These are phyloP conservation scores for Echinosophora koreensis DNA, from an alignment of 306 rosid species.

Conservation along the genomic window DNA sequence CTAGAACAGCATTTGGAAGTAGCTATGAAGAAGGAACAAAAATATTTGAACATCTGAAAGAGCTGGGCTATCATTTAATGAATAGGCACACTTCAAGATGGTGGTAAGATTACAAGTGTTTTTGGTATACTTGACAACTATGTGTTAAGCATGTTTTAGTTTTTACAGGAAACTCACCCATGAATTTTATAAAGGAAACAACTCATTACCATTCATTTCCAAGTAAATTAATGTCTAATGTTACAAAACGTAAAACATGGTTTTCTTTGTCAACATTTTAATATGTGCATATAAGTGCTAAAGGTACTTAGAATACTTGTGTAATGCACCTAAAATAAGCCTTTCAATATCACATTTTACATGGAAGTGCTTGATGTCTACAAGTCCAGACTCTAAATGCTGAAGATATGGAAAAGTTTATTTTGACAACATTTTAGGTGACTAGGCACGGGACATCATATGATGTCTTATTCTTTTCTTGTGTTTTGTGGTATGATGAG, in stretches of 20 bases:
- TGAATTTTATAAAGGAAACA: too few species aligned
- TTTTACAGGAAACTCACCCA: too few species aligned
- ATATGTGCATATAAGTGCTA: background rate
- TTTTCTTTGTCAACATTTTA: background rate
- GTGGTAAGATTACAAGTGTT: slow-evolving; percentile 34
- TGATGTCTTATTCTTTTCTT: too few species aligned
- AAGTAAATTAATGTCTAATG: too few species aligned
- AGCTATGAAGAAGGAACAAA: slow-evolving; percentile 51
- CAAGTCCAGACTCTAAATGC: background rate
- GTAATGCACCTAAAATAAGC: background rate
- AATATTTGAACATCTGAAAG: slow-evolving; percentile 42
- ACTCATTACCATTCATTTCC: too few species aligned
- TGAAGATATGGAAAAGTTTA: too few species aligned
- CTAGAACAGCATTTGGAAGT: slow-evolving; percentile 46
- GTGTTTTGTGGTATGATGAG: too few species aligned
- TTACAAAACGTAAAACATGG: too few species aligned
- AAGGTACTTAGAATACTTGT: background rate
- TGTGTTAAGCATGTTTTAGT: background rate
- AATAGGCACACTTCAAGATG: slow-evolving; percentile 22
- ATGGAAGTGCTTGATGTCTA: background rate
- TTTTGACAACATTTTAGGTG: too few species aligned
- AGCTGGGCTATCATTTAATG: background rate
- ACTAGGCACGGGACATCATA: too few species aligned
- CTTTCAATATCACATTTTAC: background rate
- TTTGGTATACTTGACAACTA: background rate